phyloP scores from a whole-genome alignment of 73 alveolate species.

The Stentor roeselii region DNA sequence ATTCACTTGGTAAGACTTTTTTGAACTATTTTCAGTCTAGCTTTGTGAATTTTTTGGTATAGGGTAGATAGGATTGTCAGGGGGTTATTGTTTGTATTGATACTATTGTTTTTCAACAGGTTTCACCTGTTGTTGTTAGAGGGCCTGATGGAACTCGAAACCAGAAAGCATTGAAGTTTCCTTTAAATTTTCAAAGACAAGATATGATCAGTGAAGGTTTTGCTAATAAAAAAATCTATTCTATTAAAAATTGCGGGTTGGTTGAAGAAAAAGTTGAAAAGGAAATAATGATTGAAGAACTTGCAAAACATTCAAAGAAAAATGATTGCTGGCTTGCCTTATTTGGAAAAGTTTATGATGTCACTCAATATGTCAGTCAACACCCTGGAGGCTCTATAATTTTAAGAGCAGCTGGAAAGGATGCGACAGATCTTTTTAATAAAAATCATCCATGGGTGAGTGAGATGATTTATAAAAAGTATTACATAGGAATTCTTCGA shows the following conservation, averaged over 20 bases:
- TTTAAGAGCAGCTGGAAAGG: constrained; percentile 84
- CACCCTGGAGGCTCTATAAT: constrained; percentile 95
- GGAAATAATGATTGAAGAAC: constrained; percentile 54
- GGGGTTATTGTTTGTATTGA: not conserved
- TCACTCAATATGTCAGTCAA: constrained; percentile 69
- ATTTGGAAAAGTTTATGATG: constrained; percentile 81
- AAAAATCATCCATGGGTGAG: constrained; percentile 93
- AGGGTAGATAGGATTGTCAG: not conserved
- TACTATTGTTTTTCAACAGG: not conserved
- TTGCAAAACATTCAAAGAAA: constrained; percentile 64
- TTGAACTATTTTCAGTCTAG: not conserved
- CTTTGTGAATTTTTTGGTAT: not conserved
- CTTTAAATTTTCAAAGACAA: no score
- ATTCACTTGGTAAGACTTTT: not conserved
- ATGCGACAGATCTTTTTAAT: constrained; percentile 79
- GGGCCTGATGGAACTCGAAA: not conserved
- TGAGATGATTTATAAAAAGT: constrained; percentile 57
- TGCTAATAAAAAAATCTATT: not conserved
- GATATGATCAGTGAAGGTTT: not conserved
- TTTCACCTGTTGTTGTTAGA: not conserved
- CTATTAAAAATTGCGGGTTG: not conserved
- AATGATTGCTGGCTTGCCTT: constrained; percentile 77
- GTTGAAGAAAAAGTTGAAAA: constrained; percentile 5
- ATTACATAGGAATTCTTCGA: constrained; percentile 57
- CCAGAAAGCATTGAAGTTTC: not conserved